phyloP scores from a whole-genome alignment of 2,329 filamentous ascomycete species.

The Aspergillus fumigatiaffinis region DNA sequence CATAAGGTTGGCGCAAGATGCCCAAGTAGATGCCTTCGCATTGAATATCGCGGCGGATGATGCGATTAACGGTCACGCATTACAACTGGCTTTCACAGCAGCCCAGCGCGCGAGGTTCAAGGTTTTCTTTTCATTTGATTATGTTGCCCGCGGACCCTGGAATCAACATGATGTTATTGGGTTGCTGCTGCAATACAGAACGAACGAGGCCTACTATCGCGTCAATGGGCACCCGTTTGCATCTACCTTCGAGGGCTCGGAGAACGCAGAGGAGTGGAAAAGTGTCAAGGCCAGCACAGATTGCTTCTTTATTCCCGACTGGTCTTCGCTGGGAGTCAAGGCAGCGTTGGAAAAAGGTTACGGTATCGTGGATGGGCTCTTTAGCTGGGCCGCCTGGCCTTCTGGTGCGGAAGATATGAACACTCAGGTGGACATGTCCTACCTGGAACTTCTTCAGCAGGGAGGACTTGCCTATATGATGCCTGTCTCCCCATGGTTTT shows the following conservation, averaged over 20 bases:
- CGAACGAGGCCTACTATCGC: slow-evolving; percentile 10
- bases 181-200: too few relatives aligned
- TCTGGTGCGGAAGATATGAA: slow-evolving; percentile 35
- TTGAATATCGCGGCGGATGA: slow-evolving; percentile 33
- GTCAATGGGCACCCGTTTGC: slow-evolving; percentile 31
- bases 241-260: slow-evolving; percentile 45
- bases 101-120: slow-evolving; percentile 26
- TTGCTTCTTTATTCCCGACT: slow-evolving; percentile 48
- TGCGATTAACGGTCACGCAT: slow-evolving; percentile 16
- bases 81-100: slow-evolving; percentile 21
- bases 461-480: slow-evolving; percentile 46
- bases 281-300: slow-evolving; percentile 36
- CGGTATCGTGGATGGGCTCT: slow-evolving; percentile 34
- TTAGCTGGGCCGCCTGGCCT: slow-evolving; percentile 46
- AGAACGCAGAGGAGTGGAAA: slow-evolving; percentile 42
- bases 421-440: slow-evolving; percentile 36
- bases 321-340: slow-evolving; percentile 35
- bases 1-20: slow-evolving; percentile 33
- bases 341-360: slow-evolving; percentile 10
- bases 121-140: slow-evolving; percentile 38
- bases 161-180: slow-evolving; percentile 11
- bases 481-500: slow-evolving; percentile 56
- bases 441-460: slow-evolving; percentile 28
- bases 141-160: slow-evolving; percentile 1
- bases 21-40: slow-evolving; percentile 40